Evolutionary conservation across 2,329 filamentous ascomycete species (phyloP), one percentile per base, ranked within the genome.

Genomic region (Aspergillus sp.): DNA sequence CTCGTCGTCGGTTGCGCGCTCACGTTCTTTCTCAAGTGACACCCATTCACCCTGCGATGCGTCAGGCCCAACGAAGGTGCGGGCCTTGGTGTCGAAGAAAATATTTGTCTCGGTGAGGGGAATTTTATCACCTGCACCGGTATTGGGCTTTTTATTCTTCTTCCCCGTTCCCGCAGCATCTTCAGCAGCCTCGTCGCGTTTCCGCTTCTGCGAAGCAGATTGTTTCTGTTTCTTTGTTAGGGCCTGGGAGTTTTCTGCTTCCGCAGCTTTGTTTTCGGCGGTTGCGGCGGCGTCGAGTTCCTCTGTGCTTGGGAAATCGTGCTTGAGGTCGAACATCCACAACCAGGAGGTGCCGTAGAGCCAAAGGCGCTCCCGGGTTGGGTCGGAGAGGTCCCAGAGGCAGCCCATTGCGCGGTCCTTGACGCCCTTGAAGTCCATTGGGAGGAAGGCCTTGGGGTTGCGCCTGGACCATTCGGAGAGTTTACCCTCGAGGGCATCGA

Each of bases 251-350:
- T 30, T 30, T 11, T 34, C 57, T 9, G 63, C 60, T 24, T 58
- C 57, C 3, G 22, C 24, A 46, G 69, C 64, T 30, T 59, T 60
- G 40, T 70, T 64, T 44, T 71, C 65, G 34, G 66, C 61, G 34
- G 61, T 55, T 6, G 65, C 62, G 17, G 54, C 64, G 11, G 63
- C 64, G 41, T 59, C 60, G 6, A 64, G 60, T 30, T 69, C 69
- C 22, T 72, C 74, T 3, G 73, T 67, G 9, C 74, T 70, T 1
- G 77, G 71, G 49, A 95, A 82, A 71, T 96, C 89, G 67, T 84
- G 83, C 19, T 84, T 84, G 30, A 96, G 78, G 72, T 98, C 92
- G 59, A 99, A 85, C 93, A 98, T 98, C 77, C 90, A 92, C 22
- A 99, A 75, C 83, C 92, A 98, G 1, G 85, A 87, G 41, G 86